phyloP scores from a whole-genome alignment of 2,329 filamentous ascomycete genomes.

The Dactylellina haptotyla region DNA sequence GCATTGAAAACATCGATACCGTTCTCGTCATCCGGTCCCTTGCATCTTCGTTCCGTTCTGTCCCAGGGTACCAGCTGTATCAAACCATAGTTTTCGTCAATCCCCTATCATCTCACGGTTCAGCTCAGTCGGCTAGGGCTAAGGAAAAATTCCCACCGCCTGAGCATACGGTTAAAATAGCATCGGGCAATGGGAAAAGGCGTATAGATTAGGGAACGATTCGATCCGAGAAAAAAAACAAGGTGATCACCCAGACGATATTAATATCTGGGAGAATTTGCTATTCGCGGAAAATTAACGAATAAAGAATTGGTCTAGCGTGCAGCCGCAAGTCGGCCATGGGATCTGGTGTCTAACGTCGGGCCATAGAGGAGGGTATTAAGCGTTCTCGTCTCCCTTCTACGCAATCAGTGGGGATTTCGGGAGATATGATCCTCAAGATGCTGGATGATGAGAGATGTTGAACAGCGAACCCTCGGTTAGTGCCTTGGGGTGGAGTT shows the following conservation, averaged over 20 bases:
- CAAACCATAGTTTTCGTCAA: neutral
- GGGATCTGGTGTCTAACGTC: neutral
- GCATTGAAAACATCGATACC: neutral
- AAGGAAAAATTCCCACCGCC: constrained; percentile 15
- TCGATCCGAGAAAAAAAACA: constrained; percentile 30
- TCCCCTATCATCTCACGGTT: neutral
- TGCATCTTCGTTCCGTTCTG: neutral
- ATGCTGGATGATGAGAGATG: neutral
- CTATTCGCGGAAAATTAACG: constrained; percentile 45
- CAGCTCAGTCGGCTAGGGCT: neutral
- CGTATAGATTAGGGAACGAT: constrained; percentile 22
- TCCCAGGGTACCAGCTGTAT: constrained; percentile 1
- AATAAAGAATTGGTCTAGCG: too few species aligned
- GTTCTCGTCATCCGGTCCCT: neutral
- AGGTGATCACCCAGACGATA: neutral
- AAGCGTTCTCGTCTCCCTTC: constrained; percentile 20
- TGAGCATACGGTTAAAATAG: constrained; percentile 17
- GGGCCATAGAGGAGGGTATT: neutral
- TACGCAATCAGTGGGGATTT: neutral
- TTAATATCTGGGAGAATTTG: constrained; percentile 10
- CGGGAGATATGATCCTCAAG: constrained; percentile 1
- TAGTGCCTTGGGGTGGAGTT: constrained; percentile 13
- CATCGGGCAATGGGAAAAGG: constrained; percentile 4
- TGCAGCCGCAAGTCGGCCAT: constrained; percentile 12
- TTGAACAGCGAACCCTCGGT: constrained; percentile 13